phyloP scores from a whole-genome alignment of 2,329 filamentous ascomycete genomes.

The Paramyrothecium sp. region DNA sequence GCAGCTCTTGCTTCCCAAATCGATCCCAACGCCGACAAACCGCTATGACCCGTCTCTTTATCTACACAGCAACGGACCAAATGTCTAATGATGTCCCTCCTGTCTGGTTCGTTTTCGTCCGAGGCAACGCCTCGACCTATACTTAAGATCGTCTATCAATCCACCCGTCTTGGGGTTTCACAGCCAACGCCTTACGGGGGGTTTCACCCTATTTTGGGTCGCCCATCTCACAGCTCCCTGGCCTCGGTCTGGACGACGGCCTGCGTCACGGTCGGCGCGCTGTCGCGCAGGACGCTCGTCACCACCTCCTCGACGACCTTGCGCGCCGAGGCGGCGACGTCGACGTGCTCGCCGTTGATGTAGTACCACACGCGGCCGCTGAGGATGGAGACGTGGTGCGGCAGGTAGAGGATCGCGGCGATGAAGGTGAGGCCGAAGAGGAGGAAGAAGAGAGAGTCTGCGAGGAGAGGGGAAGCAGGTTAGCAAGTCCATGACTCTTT shows the following conservation, averaged over 20 bases:
- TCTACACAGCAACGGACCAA: no score
- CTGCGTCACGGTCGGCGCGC: conserved; percentile 19
- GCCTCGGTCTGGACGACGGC: conserved; percentile 21
- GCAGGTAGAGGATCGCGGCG: conserved; percentile 87
- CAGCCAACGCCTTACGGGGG: no score
- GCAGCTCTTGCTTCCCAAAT: conserved; percentile 5
- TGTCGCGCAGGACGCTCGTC: conserved; percentile 24
- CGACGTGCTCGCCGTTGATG: conserved; percentile 75
- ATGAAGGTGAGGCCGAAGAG: conserved; percentile 83
- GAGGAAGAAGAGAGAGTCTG: conserved; percentile 90
- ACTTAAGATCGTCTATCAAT: no score
- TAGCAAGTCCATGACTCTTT: conserved; percentile 7
- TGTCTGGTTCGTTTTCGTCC: conserved; percentile 1
- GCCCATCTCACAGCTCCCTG: conserved; percentile 30
- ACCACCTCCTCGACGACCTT: conserved; percentile 30
- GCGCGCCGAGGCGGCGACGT: conserved; percentile 36
- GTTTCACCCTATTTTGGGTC: no score
- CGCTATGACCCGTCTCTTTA: no score
- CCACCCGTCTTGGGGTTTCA: no score
- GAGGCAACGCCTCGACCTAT: no score
- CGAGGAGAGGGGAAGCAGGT: conserved; percentile 25
- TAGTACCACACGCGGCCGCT: conserved; percentile 91
- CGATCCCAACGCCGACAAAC: background rate
- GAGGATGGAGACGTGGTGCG: conserved; percentile 83
- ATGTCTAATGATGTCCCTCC: no score